Evolutionary conservation across 139 green algal species (phyloP), one percentile per base, ranked within the genome.

Genomic region (Mesotaenium endlicherianum): DNA sequence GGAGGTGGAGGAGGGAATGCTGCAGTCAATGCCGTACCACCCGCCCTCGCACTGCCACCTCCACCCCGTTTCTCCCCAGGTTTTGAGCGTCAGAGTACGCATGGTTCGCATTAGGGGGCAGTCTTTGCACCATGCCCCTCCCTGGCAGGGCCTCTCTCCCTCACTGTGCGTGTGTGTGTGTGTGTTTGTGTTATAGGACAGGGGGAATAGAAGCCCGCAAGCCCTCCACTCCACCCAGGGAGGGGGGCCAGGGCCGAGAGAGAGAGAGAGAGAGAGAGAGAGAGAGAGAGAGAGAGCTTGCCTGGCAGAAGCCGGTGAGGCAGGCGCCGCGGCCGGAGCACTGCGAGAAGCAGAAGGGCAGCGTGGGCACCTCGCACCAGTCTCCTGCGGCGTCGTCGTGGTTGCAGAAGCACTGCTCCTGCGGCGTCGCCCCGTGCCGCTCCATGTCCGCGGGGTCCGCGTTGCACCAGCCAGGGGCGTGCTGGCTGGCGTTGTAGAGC

Each of bases 381-480:
- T 44, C 31, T 1, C 77, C 77, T 16, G 31, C 20, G 1, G 39
- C 42, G 11, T 53, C 77, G 57, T 84, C 77, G 50, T 64, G 78
- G 53, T 39, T 20, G 20, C 57, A 79, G 3, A 17, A 17, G 57
- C 77, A 84, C 16, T 38, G 44, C 34, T 49, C 36, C 45, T 36
- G 3, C 1, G 58, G 57, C 8, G 31, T 38, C 14, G 38, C 57
- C 39, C 34, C 31, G 0, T 17, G n/a, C 2, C 30, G n/a, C 8
- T n/a, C 17, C 8, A 14, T 47, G 60, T 5, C 6, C 43, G 44
- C 70, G 1, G 77, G 77, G 34, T 39, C 26, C 31, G 58, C 68
- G 57, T 77, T 77, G 57, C 77, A 84, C 77, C 77, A 84, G 64
- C 77, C 77, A 4, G 77, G 77, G 5, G 31, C 31, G 41, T 6